Evolutionary conservation across 2,329 filamentous ascomycete species (phyloP), one percentile per base, ranked within the genome.

Genomic region (Biscogniauxia mediterranea): DNA sequence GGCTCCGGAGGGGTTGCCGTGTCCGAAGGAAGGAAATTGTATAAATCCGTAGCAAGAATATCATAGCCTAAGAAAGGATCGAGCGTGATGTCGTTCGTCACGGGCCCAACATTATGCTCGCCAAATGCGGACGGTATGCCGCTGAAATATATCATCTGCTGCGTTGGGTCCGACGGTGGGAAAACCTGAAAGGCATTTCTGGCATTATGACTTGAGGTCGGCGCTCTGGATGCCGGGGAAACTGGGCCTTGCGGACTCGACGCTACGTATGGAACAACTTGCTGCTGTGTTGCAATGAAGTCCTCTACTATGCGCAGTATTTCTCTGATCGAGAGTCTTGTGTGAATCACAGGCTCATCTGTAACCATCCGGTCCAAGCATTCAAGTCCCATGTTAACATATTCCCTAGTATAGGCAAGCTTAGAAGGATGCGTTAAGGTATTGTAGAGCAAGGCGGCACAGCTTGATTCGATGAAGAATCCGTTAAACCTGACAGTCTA

Each of bases 121-220:
- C 49, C 42, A 2, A 52, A 17, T 3, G 38, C 57, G 6, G 25
- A 51, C 7, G 50, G 28, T 23, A 53, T 51, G 20, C 58, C 58
- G 32, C 56, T 60, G 49, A 60, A 26, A 32, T 60, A 60, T 50
- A 60, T 60, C 58, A 60, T 56, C 19, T 57, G 50, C 21, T 56
- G 54, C 15, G 58, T 49, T 25, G 55, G 54, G n/a, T 60, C 54
- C 26, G 38, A 46, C 15, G 38, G 38, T 46, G 38, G 38, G 38
- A 17, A 46, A 5, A 60, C 54, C 50, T 56, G 49, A 49, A 60
- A 60, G 28, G 55, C 58, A 15, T 60, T 54, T 28, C 54, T 60
- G 26, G 54, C 54, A 49, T 54, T n/a, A 49, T 56, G 32, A 46
- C 11, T 5, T 19, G 15, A 11, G 21, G 26, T 15, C n/a, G 19